Base-by-base conservation (phyloP, 257 asterid genomes). In the Pogostemon cablin region DNA sequence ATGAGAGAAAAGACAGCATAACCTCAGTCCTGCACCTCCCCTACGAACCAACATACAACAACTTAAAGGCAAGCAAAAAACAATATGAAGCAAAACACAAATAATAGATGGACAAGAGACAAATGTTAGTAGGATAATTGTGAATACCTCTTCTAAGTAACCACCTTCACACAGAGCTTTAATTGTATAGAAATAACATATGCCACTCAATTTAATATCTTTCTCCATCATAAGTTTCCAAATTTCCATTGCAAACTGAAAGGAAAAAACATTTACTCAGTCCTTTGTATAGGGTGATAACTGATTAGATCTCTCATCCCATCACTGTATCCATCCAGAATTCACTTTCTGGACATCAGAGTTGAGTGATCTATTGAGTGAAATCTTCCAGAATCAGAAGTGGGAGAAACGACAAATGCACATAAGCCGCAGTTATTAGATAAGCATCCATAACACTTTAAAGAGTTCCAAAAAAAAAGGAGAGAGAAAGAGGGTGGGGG, bases 81-180 rank as follows among this genome's bases (percentile, higher is more conserved):
- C 8, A 20, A 57, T 46, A 57, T 12, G 67, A 61, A 65, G 34
- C 65, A 47, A 57, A 57, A 15, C 53, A 42, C 62, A 69, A 47
- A 64, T 78, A 74, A 42, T 6, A n/a, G 15, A 71, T 8, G 42
- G 47, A 69, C 74, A 67, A 11, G 39, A 66, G 65, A 50, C 39
- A 54, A 47, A 12, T 54, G 20, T 15, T 7, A 35, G 43, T 5
- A 46, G 49, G 50, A 39, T 11, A 49, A 20, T 20, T 65, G 73
- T 9, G 6, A 9, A 49, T 84, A 90, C 98, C 92, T 90, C 96
- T 75, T 87, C 74, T 15, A 93, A 56, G 79, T 87, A 81, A 73
- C 97, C 98, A 65, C 96, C 95, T 81, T 80, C 86, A 68, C 96
- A 87, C 41, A 93, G 93, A 81, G 96, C 91, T 77, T 77, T 83